Conservation (phyloP, 75 land plant species). For the Cupressus sempervirens region DNA sequence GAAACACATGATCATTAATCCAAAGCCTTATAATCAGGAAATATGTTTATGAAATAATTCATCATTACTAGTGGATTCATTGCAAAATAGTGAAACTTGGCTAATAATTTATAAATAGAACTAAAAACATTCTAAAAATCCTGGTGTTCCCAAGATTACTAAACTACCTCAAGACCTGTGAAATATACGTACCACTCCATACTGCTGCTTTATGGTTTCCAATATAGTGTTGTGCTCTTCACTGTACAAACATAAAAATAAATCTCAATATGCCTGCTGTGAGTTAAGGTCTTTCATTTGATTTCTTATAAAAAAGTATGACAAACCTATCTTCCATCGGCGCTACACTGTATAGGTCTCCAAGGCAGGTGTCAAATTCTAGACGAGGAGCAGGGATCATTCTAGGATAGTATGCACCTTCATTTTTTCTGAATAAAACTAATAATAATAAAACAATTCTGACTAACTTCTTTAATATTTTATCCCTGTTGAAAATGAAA, state of each 20-base stretch:
- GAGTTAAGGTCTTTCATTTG: background rate
- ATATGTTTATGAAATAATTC: background rate
- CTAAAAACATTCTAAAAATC: background rate
- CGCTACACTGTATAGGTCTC: slow-evolving; percentile 89
- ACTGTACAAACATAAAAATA: slow-evolving; percentile 39
- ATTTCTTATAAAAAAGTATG: background rate
- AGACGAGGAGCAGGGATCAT: slow-evolving; percentile 78
- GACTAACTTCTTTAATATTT: no score
- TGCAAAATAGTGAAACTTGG: background rate
- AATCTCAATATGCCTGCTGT: background rate
- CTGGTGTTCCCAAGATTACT: background rate
- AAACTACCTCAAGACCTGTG: background rate
- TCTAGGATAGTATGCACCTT: slow-evolving; percentile 89
- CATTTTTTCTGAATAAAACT: no score
- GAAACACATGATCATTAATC: background rate
- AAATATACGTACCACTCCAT: slow-evolving; percentile 48
- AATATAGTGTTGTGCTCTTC: slow-evolving; percentile 71
- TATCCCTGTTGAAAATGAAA: no score
- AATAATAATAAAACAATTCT: no score
- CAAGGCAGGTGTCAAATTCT: slow-evolving; percentile 82
- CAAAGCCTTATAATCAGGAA: background rate
- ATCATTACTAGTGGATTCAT: background rate
- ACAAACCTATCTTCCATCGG: slow-evolving; percentile 96
- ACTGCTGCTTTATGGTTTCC: slow-evolving; percentile 75
- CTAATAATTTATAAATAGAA: background rate